Base-by-base conservation (phyloP, 352 stramenopile genomes). In the Globisporangium orthogonon region DNA sequence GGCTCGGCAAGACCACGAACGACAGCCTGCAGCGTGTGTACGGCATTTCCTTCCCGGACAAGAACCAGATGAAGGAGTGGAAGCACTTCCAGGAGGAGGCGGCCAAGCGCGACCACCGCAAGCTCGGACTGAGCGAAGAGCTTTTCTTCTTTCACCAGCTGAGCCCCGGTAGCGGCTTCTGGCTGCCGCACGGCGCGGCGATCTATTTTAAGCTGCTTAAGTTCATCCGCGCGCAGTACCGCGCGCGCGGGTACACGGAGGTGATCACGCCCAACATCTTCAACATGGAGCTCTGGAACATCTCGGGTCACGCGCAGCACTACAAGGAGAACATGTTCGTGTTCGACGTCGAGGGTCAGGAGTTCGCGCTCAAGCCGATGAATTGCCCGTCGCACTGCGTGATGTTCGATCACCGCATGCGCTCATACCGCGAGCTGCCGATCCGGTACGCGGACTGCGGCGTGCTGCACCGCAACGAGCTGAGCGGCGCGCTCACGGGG, bases 281-380 rank as follows among this genome's bases (percentile, higher is more conserved):
- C 73, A 98, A 99, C 69, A 91, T 98, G 56, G 81, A 99, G 53
- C 70, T 99, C 7, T 99, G 97, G 96, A 94, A 98, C 65, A 99
- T 91, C 11, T 98, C 89, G 3, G 97, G 97, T 6, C 97, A 99
- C 65, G 89, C 95, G 58, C 80, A 98, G 65, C 98, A 98, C 71
- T 99, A 99, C 76, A 63, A 89, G 30, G 87, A 98, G 45, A 91
- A 98, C 60, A 99, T 99, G 97, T 99, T 92, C 41, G 80, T 93
- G 78, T 79, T 80, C 39, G 91, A 98, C 50, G 65, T 50, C 13
- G 89, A 97, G 49, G 79, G 82, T 33, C 89, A 98, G 50, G 65
- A 96, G 46, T 99, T 98, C 70, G 96, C 97, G 54, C 88, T 99
- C 62, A 98, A 98, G 68, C 97, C 97, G 29, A 99, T 99, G 97